A percentile compares a stretch with the other conserved stretches of the same genome.
Evolutionary conservation across 306 rosid species (phyloP).

Genomic region (Cicer pinnatifidum): DNA sequence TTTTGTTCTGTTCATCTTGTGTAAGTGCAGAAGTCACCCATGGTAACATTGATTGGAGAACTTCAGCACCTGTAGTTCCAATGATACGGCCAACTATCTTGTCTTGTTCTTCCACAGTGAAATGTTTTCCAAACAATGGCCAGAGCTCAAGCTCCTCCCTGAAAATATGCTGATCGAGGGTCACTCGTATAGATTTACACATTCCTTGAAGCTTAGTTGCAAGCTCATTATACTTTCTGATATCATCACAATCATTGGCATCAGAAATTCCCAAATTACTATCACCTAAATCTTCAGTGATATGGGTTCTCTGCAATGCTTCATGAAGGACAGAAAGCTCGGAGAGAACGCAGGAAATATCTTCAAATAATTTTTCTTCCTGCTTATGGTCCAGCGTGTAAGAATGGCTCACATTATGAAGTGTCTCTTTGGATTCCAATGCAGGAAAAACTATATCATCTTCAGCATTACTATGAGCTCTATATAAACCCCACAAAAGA

Average conservation of each 20-base stretch:
- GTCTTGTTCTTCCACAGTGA: slow-evolving; percentile 97
- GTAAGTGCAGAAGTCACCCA: slow-evolving; percentile 99
- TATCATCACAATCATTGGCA: slow-evolving; percentile 49
- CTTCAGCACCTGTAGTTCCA: slow-evolving; percentile 99
- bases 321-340: slow-evolving; percentile 89
- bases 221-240: slow-evolving; percentile 77
- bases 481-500: slow-evolving; percentile 95
- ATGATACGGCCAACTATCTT: slow-evolving; percentile 93
- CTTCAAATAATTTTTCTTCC: slow-evolving; percentile 92
- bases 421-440: slow-evolving; percentile 92
- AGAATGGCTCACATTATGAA: slow-evolving; percentile 97
- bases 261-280: slow-evolving; percentile 49
- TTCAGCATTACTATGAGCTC: slow-evolving; percentile 99
- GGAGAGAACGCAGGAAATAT: slow-evolving; percentile 76
- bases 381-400: slow-evolving; percentile 94
- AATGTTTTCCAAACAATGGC: slow-evolving; percentile 94
- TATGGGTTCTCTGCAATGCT: slow-evolving; percentile 54
- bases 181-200: slow-evolving; percentile 92
- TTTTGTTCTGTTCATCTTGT: slow-evolving; percentile 91
- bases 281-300: slow-evolving; percentile 54
- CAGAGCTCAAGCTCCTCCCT: slow-evolving; percentile 98
- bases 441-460: slow-evolving; percentile 99
- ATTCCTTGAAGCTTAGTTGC: slow-evolving; percentile 99
- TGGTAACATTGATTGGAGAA: slow-evolving; percentile 97
- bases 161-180: slow-evolving; percentile 94